phyloP scores from a whole-genome alignment of 306 rosid genomes.

The Sechiopsis laciniata region DNA sequence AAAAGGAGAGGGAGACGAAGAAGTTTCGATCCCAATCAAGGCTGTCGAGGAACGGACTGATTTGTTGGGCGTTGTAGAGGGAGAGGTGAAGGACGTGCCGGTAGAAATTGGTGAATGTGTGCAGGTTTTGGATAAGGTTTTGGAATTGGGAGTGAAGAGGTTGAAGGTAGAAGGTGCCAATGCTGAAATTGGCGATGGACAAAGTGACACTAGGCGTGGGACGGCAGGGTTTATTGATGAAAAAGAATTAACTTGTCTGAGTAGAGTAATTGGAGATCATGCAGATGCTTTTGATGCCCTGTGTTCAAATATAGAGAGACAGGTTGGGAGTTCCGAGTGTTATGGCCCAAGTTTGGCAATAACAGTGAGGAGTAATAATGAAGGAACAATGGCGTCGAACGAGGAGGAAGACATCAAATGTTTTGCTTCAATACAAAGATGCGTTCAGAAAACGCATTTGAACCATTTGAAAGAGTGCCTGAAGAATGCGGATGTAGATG shows the following conservation, averaged over 20 bases:
- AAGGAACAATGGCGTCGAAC: conserved; percentile 16
- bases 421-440: conserved; percentile 51
- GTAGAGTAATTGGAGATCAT: conserved; percentile 47
- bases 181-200: conserved; percentile 26
- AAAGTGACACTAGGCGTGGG: conserved; percentile 23
- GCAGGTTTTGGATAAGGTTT: conserved; percentile 47
- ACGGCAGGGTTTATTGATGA: conserved; percentile 40
- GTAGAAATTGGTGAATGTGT: conserved; percentile 37
- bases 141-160: conserved; percentile 72
- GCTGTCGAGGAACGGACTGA: conserved; percentile 29
- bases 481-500: conserved; percentile 44
- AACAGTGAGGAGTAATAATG: conserved; percentile 33
- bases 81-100: conserved; percentile 25
- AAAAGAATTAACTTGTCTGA: conserved; percentile 50
- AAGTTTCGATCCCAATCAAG: conserved; percentile 21
- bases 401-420: conserved; percentile 54
- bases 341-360: conserved; percentile 48
- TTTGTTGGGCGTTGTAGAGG: conserved; percentile 29
- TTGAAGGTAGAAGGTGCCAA: conserved; percentile 35
- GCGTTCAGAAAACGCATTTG: conserved; percentile 66
- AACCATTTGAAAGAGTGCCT: conserved; percentile 54
- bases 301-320: conserved; percentile 58
- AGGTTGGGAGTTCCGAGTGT: conserved; percentile 48
- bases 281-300: conserved; percentile 64
- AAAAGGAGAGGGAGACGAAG: conserved; percentile 29